A percentile compares a stretch with the other conserved stretches of the same genome.
phyloP scores from a whole-genome alignment of 768 basidiomycete genomes.

The Agrocybe pediades region DNA sequence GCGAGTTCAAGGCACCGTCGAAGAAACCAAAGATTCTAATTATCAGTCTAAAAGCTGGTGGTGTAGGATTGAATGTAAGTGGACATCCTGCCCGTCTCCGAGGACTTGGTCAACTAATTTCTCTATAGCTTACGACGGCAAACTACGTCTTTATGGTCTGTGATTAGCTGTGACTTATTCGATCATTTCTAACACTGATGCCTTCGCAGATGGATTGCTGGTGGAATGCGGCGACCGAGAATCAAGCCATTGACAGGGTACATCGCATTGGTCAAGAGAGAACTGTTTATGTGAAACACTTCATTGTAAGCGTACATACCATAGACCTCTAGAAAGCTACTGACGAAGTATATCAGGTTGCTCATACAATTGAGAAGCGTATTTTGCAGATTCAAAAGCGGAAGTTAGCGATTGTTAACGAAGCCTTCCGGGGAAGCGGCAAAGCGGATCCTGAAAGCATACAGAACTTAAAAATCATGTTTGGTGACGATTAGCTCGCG shows the following conservation, averaged over 20 bases:
- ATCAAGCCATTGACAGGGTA: constrained; percentile 87
- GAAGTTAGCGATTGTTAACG: constrained; percentile 85
- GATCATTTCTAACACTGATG: not conserved
- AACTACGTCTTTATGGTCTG: constrained; percentile 85
- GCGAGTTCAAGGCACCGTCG: constrained; percentile 72
- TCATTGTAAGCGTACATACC: constrained; percentile 55
- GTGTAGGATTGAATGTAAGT: constrained; percentile 84
- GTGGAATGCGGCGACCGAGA: constrained; percentile 88
- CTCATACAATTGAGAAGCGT: constrained; percentile 76
- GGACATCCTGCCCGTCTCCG: not conserved
- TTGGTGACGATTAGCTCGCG: constrained; percentile 45
- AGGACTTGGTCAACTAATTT: not conserved
- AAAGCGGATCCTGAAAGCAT: constrained; percentile 69
- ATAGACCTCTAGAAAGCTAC: not conserved
- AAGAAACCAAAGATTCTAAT: constrained; percentile 76
- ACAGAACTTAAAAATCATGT: constrained; percentile 82
- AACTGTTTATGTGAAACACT: constrained; percentile 82
- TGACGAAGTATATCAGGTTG: constrained; percentile 43
- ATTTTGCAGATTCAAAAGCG: constrained; percentile 83
- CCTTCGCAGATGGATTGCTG: constrained; percentile 81
- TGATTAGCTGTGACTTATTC: constrained; percentile 17
- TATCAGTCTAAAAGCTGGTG: constrained; percentile 87
- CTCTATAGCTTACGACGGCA: constrained; percentile 65
- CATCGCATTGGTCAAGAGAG: constrained; percentile 85
- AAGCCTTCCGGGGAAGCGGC: constrained; percentile 70